These are phyloP conservation scores for Annulohypoxylon maeteangense DNA, from an alignment of 495 filamentous ascomycete species.

Conservation along the genomic window DNA sequence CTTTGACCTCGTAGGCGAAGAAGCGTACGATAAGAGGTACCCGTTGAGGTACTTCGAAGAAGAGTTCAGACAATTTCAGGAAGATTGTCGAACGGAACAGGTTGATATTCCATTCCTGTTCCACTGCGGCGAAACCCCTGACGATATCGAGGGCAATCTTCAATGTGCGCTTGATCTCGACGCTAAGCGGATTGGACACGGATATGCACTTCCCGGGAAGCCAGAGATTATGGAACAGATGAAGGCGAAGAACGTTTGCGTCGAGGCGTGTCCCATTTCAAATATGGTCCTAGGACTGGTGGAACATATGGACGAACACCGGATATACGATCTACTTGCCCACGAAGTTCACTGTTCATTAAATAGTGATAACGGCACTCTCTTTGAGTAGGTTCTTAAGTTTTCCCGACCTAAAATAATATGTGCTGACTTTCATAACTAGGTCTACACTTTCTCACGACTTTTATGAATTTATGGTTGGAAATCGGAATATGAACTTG, in stretches of 20 bases:
- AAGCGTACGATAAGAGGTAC: slow-evolving; percentile 69
- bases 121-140: slow-evolving; percentile 90
- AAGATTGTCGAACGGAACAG: slow-evolving; percentile 70
- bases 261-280: slow-evolving; percentile 91
- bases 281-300: slow-evolving; percentile 78
- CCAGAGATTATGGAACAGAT: slow-evolving; percentile 84
- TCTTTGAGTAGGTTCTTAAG: slow-evolving; percentile 57
- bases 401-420: neutral
- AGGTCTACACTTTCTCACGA: slow-evolving; percentile 67
- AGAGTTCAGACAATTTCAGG: slow-evolving; percentile 84
- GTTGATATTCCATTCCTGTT: slow-evolving; percentile 95
- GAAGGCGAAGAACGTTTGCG: slow-evolving; percentile 80
- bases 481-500: slow-evolving; percentile 62
- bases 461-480: slow-evolving; percentile 66
- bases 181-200: slow-evolving; percentile 88
- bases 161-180: slow-evolving; percentile 87
- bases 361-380: slow-evolving; percentile 65
- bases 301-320: slow-evolving; percentile 57
- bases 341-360: slow-evolving; percentile 64
- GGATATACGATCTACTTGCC: slow-evolving; percentile 62
- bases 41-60: slow-evolving; percentile 76
- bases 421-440: neutral
- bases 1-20: slow-evolving; percentile 90
- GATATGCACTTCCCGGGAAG: slow-evolving; percentile 88
- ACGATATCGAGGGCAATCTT: slow-evolving; percentile 84